Conservation (phyloP, 345 rosid genomes). For the Erodium maritimum region DNA sequence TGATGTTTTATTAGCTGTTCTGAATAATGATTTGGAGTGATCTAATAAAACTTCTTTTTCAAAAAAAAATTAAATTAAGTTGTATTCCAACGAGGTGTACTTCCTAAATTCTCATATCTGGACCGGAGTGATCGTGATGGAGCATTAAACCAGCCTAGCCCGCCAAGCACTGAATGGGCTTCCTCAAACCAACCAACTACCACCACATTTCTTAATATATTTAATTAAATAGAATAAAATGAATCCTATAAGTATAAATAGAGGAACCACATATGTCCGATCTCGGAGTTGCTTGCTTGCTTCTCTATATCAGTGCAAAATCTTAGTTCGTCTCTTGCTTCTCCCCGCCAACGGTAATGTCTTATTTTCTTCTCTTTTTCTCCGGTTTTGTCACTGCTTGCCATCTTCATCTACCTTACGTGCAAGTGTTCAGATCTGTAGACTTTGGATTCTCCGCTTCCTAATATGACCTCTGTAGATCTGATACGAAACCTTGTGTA, state of each 20-base stretch:
- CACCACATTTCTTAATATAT: not conserved
- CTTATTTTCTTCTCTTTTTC: not conserved
- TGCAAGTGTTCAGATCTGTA: not conserved
- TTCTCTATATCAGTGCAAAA: not conserved
- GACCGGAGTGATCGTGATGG: no score
- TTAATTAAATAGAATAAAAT: no score
- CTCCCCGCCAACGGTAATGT: not conserved
- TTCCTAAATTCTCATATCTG: no score
- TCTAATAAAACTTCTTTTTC: no score
- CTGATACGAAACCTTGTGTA: constrained; percentile 1
- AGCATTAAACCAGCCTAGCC: no score
- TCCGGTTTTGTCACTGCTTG: not conserved
- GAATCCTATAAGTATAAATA: no score
- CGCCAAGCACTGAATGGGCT: no score
- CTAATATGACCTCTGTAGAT: constrained; percentile 2
- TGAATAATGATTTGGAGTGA: no score
- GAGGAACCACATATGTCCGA: not conserved
- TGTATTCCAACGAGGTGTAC: no score
- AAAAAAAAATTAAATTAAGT: no score
- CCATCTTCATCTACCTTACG: not conserved
- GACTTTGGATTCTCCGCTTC: not conserved
- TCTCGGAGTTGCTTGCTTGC: not conserved
- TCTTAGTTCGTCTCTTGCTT: not conserved
- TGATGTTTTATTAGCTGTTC: no score
- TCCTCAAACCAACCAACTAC: not conserved